Conservation (phyloP, 2,329 filamentous ascomycete species). For the Byssochlamys sp. region DNA sequence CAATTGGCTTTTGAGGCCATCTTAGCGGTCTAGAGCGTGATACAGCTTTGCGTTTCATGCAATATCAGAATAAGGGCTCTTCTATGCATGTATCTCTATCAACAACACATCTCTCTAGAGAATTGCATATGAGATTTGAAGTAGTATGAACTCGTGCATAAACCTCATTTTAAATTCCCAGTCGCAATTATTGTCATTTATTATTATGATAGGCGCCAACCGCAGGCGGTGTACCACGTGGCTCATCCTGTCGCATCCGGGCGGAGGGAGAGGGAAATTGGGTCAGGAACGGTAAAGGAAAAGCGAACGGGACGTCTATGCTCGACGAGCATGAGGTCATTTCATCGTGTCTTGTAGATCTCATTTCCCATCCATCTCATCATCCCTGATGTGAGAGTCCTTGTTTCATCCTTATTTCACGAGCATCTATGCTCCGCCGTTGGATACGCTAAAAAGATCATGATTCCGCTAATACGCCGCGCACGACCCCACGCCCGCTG, state of each 20-base stretch:
- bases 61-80: neutral
- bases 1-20: neutral
- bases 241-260: neutral
- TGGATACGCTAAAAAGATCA: neutral
- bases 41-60: neutral
- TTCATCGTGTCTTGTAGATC: neutral
- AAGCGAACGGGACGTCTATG: neutral
- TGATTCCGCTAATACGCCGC: neutral
- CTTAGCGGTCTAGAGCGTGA: neutral
- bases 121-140: neutral
- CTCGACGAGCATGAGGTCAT: neutral
- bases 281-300: neutral
- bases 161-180: neutral
- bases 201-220: neutral
- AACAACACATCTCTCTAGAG: neutral
- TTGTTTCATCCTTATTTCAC: neutral
- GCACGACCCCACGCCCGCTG: neutral
- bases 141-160: neutral
- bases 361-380: neutral
- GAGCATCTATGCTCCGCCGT: neutral
- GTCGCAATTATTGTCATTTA: neutral
- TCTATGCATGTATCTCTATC: neutral
- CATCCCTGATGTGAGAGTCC: neutral
- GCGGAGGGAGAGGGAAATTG: neutral
- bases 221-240: neutral